Evolutionary conservation across 2,329 filamentous ascomycete genomes (phyloP).

Genomic region (Emmonsiellopsis sp.): DNA sequence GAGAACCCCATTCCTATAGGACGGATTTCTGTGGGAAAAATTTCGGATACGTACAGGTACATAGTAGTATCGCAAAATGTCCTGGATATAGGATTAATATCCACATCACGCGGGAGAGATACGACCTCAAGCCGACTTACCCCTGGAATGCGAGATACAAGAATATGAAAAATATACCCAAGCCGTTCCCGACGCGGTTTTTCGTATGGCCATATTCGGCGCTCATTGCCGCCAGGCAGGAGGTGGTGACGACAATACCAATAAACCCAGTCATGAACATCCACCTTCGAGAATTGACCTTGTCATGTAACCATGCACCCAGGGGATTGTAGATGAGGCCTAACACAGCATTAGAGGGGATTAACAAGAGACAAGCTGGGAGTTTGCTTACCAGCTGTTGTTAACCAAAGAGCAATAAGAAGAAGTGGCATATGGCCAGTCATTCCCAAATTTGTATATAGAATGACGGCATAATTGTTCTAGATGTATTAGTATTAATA

Average conservation of each 20-base stretch:
- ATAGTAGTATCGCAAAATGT: conserved; percentile 39
- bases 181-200: conserved; percentile 31
- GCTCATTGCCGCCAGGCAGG: conserved; percentile 30
- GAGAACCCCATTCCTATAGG: conserved; percentile 45
- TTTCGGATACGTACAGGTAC: conserved; percentile 38
- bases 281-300: conserved; percentile 27
- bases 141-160: conserved; percentile 43
- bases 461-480: conserved; percentile 40
- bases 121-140: conserved; percentile 12
- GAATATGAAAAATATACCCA: conserved; percentile 34
- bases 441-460: conserved; percentile 37
- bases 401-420: conserved; percentile 36
- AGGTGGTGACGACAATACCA: conserved; percentile 32
- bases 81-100: conserved; percentile 16
- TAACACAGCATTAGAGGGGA: conserved; percentile 10
- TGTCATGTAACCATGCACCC: conserved; percentile 28
- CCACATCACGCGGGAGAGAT: neutral
- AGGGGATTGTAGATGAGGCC: conserved; percentile 33
- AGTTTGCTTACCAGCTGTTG: conserved; percentile 32
- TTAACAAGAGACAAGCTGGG: neutral
- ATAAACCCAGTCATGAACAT: conserved; percentile 36
- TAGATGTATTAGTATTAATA: conserved; percentile 10
- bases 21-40: conserved; percentile 42
- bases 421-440: conserved; percentile 34
- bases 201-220: conserved; percentile 29